phyloP scores from a whole-genome alignment of 495 filamentous ascomycete species.

The Halenospora varia region DNA sequence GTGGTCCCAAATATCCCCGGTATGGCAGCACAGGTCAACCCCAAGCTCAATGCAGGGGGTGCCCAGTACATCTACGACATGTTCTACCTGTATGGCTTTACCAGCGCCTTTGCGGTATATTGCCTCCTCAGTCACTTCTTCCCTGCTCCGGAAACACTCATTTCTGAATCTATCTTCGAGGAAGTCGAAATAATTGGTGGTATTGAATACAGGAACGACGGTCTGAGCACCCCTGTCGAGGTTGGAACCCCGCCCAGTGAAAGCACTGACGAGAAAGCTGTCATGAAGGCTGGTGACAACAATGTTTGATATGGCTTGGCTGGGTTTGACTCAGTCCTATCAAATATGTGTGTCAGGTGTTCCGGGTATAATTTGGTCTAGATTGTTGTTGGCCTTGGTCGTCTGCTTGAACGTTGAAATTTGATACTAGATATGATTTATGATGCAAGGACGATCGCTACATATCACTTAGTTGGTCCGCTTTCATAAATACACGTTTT shows the following conservation, averaged over 20 bases:
- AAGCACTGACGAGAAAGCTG: not conserved
- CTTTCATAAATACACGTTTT: too few relatives aligned
- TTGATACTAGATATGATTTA: not conserved
- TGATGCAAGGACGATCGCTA: not conserved
- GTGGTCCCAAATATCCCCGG: constrained; percentile 36
- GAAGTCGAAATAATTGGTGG: constrained; percentile 8
- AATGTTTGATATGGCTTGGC: constrained; percentile 9
- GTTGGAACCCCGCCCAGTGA: not conserved
- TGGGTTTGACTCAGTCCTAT: not conserved
- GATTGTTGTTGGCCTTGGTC: not conserved
- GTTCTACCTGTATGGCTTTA: constrained; percentile 38
- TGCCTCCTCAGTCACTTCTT: constrained; percentile 30
- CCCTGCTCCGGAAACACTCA: constrained; percentile 30
- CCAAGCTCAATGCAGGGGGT: constrained; percentile 40
- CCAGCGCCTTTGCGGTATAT: constrained; percentile 33
- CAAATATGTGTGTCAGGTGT: not conserved
- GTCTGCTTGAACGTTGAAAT: not conserved
- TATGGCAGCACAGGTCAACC: constrained; percentile 35
- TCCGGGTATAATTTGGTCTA: not conserved
- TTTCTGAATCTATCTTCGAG: constrained; percentile 19
- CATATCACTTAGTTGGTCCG: not conserved
- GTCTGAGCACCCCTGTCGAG: constrained; percentile 1
- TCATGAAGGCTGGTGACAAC: constrained; percentile 12
- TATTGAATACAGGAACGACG: constrained; percentile 19
- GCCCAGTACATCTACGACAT: constrained; percentile 32